These are phyloP conservation scores for Skeletonema potamos DNA, from an alignment of 108 stramenopile species.

Conservation along the genomic window DNA sequence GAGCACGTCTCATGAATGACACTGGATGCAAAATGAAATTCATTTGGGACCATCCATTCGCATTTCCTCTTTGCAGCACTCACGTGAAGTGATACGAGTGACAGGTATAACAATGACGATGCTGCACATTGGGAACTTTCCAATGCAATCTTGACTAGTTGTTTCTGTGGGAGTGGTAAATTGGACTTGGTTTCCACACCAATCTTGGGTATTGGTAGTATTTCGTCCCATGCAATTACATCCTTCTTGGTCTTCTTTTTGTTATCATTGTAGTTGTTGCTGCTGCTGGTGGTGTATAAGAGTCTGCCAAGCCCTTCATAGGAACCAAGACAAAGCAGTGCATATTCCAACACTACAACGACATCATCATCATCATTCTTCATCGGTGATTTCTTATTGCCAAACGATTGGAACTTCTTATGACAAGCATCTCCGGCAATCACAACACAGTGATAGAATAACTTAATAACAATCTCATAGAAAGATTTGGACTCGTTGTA, in stretches of 20 bases:
- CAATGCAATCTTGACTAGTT: slow-evolving; percentile 26
- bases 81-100: slow-evolving; percentile 13
- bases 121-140: slow-evolving; percentile 29
- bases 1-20: slow-evolving; percentile 12
- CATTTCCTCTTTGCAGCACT: not conserved
- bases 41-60: slow-evolving; percentile 17
- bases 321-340: slow-evolving; percentile 23
- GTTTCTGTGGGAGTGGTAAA: slow-evolving; percentile 18
- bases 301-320: slow-evolving; percentile 28
- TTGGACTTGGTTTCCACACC: not conserved
- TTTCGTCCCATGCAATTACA: slow-evolving; percentile 21
- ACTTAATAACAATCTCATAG: slow-evolving; percentile 7
- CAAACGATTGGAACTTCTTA: slow-evolving; percentile 10
- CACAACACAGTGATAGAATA: slow-evolving; percentile 34
- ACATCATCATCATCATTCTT: not conserved
- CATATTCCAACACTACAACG: slow-evolving; percentile 11
- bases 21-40: slow-evolving; percentile 27
- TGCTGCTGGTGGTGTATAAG: not conserved
- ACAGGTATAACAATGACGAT: slow-evolving; percentile 21
- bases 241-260: not conserved
- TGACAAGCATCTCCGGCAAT: slow-evolving; percentile 25
- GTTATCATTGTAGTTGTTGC: too few relatives aligned
- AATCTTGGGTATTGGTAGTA: slow-evolving; percentile 4
- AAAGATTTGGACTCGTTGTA: not conserved
- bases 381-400: not conserved